A percentile compares a stretch with the other conserved stretches of the same genome.
These are phyloP conservation scores for Acanthamoeba royreba DNA, from an alignment of 208 protist genomes.

Conservation along the genomic window DNA sequence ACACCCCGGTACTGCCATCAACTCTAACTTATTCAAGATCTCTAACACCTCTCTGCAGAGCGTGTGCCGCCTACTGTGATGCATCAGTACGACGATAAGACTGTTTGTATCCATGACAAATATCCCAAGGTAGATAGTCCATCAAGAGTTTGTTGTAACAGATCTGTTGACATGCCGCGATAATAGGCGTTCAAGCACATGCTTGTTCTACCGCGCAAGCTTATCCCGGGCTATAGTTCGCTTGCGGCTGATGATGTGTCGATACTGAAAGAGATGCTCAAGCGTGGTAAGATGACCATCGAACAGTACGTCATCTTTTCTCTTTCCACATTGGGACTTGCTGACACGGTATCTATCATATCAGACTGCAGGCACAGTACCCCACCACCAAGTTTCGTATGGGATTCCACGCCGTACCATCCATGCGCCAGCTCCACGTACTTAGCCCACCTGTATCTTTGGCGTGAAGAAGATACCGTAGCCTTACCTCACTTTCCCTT, in stretches of 20 bases:
- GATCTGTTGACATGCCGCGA: too few species aligned
- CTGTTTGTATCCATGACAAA: constrained; percentile 9
- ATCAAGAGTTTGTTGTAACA: too few species aligned
- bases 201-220: not conserved
- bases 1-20: not conserved
- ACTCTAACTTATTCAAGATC: too few species aligned
- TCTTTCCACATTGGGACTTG: not conserved
- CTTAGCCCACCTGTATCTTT: too few species aligned
- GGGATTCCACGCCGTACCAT: constrained; percentile 10
- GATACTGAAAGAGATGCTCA: not conserved
- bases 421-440: not conserved
- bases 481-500: too few species aligned
- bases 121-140: constrained; percentile 20
- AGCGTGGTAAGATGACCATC: not conserved
- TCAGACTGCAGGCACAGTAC: not conserved
- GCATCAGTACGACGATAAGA: not conserved
- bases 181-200: constrained; percentile 13
- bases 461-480: too few species aligned
- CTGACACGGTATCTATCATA: not conserved
- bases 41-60: not conserved
- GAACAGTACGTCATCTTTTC: not conserved
- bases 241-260: not conserved
- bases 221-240: not conserved
- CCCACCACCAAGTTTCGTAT: not conserved
- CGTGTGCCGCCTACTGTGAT: not conserved